These are phyloP conservation scores for Pyrenopolyporus hunteri DNA, from an alignment of 495 filamentous ascomycete species.

Conservation along the genomic window DNA sequence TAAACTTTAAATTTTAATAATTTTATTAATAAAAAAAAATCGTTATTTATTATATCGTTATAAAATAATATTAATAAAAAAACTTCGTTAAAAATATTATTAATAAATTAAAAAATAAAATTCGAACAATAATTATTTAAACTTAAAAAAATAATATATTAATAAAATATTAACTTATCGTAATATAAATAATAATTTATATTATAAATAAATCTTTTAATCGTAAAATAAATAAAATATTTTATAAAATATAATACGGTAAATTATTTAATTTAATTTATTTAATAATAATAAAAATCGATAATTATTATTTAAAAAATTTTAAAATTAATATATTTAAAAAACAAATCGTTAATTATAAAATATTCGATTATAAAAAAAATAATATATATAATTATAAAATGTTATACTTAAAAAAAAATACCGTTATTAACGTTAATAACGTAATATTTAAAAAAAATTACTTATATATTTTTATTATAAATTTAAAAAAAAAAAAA, in stretches of 20 bases:
- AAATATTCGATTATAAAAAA: not conserved
- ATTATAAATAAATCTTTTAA: not conserved
- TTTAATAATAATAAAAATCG: not conserved
- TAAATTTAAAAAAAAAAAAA: too few species aligned
- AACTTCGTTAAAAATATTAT: too few species aligned
- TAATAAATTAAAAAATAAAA: too few species aligned
- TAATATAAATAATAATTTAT: not conserved
- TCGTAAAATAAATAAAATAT: not conserved
- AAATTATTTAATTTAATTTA: not conserved
- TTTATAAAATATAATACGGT: too few species aligned
- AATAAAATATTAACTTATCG: not conserved
- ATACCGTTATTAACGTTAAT: not conserved
- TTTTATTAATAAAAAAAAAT: too few species aligned
- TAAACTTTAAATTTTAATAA: too few species aligned
- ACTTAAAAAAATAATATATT: not conserved
- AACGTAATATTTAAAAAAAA: not conserved
- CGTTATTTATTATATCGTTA: too few species aligned
- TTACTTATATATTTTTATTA: not conserved
- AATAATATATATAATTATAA: not conserved
- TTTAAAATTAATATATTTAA: not conserved
- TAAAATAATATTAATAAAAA: too few species aligned
- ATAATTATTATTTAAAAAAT: not conserved
- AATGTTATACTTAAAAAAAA: not conserved
- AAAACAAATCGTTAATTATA: not conserved
- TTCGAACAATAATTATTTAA: not conserved